Evolutionary conservation across 2,329 filamentous ascomycete species (phyloP).

Genomic region (Neonectria neomacrospora): DNA sequence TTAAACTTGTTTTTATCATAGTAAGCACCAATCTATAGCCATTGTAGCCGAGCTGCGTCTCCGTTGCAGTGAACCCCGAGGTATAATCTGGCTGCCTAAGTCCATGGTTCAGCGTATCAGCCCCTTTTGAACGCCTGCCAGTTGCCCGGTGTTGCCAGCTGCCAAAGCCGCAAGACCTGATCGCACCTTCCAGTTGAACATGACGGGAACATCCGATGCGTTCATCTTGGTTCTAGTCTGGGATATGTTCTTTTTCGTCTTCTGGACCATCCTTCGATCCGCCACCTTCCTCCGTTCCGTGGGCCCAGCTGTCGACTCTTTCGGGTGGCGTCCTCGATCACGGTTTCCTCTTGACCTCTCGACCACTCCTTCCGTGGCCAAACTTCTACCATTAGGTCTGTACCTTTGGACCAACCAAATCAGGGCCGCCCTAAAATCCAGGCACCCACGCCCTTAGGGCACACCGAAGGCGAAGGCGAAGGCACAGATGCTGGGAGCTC

Average conservation of each 20-base stretch:
- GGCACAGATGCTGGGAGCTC: neutral
- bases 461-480: neutral
- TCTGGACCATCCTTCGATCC: neutral
- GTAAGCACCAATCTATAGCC: neutral
- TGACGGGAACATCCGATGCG: neutral
- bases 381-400: neutral
- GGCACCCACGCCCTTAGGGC: neutral
- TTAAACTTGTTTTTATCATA: neutral
- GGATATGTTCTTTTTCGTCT: neutral
- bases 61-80: neutral
- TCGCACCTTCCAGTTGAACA: constrained; percentile 4
- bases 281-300: neutral
- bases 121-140: neutral
- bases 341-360: neutral
- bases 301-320: neutral
- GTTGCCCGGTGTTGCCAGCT: constrained; percentile 9
- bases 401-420: neutral
- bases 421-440: neutral
- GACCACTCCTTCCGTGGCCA: neutral
- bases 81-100: neutral
- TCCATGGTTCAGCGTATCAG: neutral
- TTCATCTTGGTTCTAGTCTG: neutral
- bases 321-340: neutral
- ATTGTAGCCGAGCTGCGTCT: neutral
- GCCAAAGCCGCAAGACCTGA: neutral